phyloP scores from a whole-genome alignment of 2,329 filamentous ascomycete species.

The Diatrype stigma region DNA sequence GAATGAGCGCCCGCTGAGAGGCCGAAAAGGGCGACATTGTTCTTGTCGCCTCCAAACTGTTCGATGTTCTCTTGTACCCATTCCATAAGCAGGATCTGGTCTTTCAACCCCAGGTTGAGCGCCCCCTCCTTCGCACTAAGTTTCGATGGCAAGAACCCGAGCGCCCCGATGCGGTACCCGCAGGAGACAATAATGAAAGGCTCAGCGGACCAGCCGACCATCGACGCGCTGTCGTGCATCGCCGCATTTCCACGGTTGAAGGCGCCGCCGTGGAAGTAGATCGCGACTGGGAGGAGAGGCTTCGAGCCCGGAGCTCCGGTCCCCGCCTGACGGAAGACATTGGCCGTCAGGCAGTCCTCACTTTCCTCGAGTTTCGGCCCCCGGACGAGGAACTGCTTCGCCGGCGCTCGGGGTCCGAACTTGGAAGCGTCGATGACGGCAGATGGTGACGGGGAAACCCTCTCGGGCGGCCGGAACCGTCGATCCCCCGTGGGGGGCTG shows the following conservation, averaged over 20 bases:
- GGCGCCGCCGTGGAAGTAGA: slow-evolving; percentile 44
- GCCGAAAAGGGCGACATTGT: slow-evolving; percentile 46
- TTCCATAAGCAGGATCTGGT: slow-evolving; percentile 46
- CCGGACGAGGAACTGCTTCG: slow-evolving; percentile 11
- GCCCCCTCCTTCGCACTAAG: slow-evolving; percentile 47
- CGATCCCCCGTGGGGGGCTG: slow-evolving; percentile 41
- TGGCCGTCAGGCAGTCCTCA: slow-evolving; percentile 24
- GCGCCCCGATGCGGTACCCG: slow-evolving; percentile 50
- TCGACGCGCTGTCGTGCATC: slow-evolving; percentile 44
- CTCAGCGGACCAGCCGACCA: slow-evolving; percentile 43
- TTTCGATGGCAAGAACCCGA: slow-evolving; percentile 56
- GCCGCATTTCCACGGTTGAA: slow-evolving; percentile 38
- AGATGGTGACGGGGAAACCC: slow-evolving; percentile 18
- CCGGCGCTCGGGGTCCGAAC: slow-evolving; percentile 20
- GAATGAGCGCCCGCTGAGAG: slow-evolving; percentile 49
- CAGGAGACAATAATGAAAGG: slow-evolving; percentile 46
- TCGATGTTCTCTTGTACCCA: slow-evolving; percentile 54
- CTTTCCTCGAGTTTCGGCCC: slow-evolving; percentile 16
- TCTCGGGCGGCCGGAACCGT: slow-evolving; percentile 37
- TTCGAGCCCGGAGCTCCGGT: neutral
- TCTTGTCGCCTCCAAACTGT: slow-evolving; percentile 48
- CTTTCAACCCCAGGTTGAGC: slow-evolving; percentile 53
- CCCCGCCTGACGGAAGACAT: slow-evolving; percentile 19
- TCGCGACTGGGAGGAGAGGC: slow-evolving; percentile 26
- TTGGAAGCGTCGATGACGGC: slow-evolving; percentile 21